Conservation (phyloP, 148 eudicot species). For the Hydrangea macrophylla region DNA sequence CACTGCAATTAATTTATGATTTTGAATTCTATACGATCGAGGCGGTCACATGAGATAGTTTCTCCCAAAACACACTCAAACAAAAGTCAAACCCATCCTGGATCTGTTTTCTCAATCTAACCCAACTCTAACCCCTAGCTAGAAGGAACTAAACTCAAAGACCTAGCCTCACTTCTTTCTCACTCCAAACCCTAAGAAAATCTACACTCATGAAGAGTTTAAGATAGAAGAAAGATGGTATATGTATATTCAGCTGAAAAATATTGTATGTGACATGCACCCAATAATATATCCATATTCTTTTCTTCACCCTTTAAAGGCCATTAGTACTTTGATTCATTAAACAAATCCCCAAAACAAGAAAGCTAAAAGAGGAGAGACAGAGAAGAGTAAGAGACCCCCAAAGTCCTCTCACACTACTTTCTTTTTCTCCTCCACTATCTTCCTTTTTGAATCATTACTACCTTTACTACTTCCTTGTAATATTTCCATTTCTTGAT, state of each 20-base stretch:
- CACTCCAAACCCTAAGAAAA: conserved; percentile 9
- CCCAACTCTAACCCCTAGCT: too few relatives aligned
- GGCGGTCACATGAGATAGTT: too few relatives aligned
- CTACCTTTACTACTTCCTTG: not conserved
- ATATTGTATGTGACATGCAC: conserved; percentile 6
- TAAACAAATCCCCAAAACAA: not conserved
- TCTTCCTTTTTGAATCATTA: conserved; percentile 9
- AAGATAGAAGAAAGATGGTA: not conserved
- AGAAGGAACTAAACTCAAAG: too few relatives aligned
- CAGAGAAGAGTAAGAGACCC: conserved; percentile 3
- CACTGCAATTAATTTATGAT: too few relatives aligned
- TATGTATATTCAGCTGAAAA: not conserved
- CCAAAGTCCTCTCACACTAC: not conserved
- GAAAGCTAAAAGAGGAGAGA: too few relatives aligned
- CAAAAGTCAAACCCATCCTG: not conserved
- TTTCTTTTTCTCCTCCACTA: not conserved
- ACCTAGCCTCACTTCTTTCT: not conserved
- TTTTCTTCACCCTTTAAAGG: too few relatives aligned
- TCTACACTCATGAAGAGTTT: not conserved
- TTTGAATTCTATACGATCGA: too few relatives aligned
- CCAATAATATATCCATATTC: conserved; percentile 17
- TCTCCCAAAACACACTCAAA: conserved; percentile 9
- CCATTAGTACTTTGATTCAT: conserved; percentile 14
- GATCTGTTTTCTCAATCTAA: conserved; percentile 13
- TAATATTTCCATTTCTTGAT: not conserved